Conservation (phyloP, 108 stramenopile genomes). For the Nitzschia sp. region DNA sequence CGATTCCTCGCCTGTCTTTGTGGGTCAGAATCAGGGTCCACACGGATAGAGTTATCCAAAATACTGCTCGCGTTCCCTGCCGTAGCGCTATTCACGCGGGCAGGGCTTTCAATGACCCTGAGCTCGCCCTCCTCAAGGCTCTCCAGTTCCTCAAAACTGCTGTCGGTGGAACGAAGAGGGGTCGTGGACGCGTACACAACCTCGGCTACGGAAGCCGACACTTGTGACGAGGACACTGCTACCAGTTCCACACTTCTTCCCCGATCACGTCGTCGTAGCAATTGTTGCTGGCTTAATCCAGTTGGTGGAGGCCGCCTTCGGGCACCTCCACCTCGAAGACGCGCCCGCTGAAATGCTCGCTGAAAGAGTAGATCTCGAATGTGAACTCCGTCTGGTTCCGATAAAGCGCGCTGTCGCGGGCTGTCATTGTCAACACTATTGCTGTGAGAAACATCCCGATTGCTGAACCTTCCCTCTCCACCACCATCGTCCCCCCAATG, state of each 20-base stretch:
- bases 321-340: not conserved
- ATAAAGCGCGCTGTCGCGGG: conserved; percentile 20
- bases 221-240: not conserved
- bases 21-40: conserved; percentile 30
- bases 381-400: conserved; percentile 28
- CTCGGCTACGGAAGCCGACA: not conserved
- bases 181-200: not conserved
- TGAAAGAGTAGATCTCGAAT: conserved; percentile 23
- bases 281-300: not conserved
- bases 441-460: too few relatives aligned
- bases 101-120: not conserved
- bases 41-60: not conserved
- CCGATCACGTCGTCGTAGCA: not conserved
- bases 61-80: not conserved
- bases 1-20: conserved; percentile 49
- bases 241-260: not conserved
- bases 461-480: not conserved
- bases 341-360: conserved; percentile 7
- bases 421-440: not conserved
- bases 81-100: conserved; percentile 2
- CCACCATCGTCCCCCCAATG: not conserved
- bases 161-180: not conserved
- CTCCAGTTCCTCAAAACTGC: not conserved
- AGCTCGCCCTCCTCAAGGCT: not conserved
- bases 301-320: not conserved